Evolutionary conservation across 345 rosid genomes (phyloP).

Genomic region (Anastatica hierochuntica): DNA sequence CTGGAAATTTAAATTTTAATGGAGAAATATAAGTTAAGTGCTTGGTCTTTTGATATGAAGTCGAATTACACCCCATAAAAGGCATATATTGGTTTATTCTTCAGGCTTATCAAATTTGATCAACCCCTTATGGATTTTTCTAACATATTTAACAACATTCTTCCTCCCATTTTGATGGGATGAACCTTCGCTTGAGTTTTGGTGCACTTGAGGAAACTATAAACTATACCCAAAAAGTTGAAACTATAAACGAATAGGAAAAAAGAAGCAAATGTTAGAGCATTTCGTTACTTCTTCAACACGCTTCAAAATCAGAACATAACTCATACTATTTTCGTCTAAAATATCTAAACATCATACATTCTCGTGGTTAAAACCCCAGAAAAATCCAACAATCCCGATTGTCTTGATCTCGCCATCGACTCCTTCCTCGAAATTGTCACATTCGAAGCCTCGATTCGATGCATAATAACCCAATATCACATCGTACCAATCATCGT

Average conservation of each 20-base stretch:
- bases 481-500: slow-evolving; percentile 86
- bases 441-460: slow-evolving; percentile 66
- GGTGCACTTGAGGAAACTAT: slow-evolving; percentile 96
- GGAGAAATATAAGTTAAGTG: slow-evolving; percentile 79
- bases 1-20: slow-evolving; percentile 83
- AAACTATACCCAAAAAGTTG: too few relatives aligned
- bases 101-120: slow-evolving; percentile 74
- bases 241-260: neutral
- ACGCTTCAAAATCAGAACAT: neutral
- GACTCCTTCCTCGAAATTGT: slow-evolving; percentile 58
- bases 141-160: slow-evolving; percentile 56
- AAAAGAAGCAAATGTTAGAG: too few relatives aligned
- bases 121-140: slow-evolving; percentile 72
- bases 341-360: slow-evolving; percentile 56
- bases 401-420: slow-evolving; percentile 36
- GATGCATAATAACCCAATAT: slow-evolving; percentile 79
- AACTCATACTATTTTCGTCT: neutral
- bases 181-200: slow-evolving; percentile 84
- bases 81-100: slow-evolving; percentile 58
- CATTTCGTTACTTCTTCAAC: too few relatives aligned
- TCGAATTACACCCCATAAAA: slow-evolving; percentile 77
- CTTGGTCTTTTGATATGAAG: slow-evolving; percentile 43
- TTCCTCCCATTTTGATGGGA: slow-evolving; percentile 92
- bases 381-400: slow-evolving; percentile 33
- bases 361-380: slow-evolving; percentile 60